These are phyloP conservation scores for Aspergillus novofumigatus DNA, from an alignment of 2,329 filamentous ascomycete species.

Conservation along the genomic window DNA sequence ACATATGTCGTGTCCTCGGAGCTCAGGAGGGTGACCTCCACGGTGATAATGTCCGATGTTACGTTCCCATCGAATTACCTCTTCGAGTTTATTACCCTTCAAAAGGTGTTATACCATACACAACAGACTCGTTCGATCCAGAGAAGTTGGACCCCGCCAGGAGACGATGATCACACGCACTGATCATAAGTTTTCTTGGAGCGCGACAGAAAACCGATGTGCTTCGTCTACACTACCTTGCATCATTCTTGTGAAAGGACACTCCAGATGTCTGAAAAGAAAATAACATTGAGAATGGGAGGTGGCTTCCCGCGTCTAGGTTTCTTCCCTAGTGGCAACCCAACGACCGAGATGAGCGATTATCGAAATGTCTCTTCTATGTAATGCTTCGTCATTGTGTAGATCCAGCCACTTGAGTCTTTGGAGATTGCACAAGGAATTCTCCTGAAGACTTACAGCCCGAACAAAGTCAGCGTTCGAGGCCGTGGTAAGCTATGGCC, in stretches of 20 bases:
- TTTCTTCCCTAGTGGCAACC: background rate
- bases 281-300: background rate
- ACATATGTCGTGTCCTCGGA: conserved; percentile 29
- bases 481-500: background rate
- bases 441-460: background rate
- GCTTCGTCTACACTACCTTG: background rate
- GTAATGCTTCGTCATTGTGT: background rate
- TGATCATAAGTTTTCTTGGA: background rate
- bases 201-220: background rate
- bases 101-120: background rate
- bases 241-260: background rate
- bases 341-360: background rate
- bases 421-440: background rate
- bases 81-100: background rate
- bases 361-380: background rate
- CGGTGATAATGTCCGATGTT: background rate
- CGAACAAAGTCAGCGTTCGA: background rate
- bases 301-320: background rate
- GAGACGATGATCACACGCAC: conserved; percentile 15
- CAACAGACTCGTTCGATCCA: background rate
- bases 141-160: conserved; percentile 7
- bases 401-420: background rate
- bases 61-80: background rate
- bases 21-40: conserved; percentile 23
- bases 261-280: background rate